Conservation (phyloP, 2,329 filamentous ascomycete genomes). For the Cryphonectria parasitica region DNA sequence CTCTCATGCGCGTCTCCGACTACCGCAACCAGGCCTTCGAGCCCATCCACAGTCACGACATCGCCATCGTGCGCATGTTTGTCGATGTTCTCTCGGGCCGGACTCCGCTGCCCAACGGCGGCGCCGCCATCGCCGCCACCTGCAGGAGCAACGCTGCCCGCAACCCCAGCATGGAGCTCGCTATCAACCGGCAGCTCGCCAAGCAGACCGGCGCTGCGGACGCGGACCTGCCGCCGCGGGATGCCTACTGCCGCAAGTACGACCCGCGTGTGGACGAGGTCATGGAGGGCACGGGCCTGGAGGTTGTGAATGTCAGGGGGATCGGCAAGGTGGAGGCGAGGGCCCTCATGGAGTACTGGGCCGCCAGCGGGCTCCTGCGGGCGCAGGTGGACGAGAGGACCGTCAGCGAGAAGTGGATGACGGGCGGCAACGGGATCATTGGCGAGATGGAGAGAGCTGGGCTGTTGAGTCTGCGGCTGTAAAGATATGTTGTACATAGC, state of each 20-base stretch:
- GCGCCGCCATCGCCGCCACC: constrained; percentile 75
- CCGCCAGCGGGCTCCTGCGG: constrained; percentile 78
- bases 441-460: constrained; percentile 80
- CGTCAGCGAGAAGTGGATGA: constrained; percentile 81
- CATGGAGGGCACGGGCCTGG: constrained; percentile 48
- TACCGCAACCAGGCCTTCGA: constrained; percentile 76
- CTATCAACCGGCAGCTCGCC: constrained; percentile 61
- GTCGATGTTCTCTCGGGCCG: constrained; percentile 69
- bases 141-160: constrained; percentile 71
- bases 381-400: constrained; percentile 69
- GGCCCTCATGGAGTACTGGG: constrained; percentile 90
- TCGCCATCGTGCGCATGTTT: constrained; percentile 77
- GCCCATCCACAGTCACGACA: constrained; percentile 82
- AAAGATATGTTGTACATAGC: not conserved
- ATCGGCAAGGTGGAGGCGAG: constrained; percentile 76
- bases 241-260: constrained; percentile 61
- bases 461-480: constrained; percentile 54
- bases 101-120: constrained; percentile 68
- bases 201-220: constrained; percentile 38
- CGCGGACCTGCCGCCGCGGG: constrained; percentile 40
- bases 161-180: constrained; percentile 69
- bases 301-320: constrained; percentile 64
- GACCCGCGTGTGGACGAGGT: constrained; percentile 60
- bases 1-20: constrained; percentile 77
- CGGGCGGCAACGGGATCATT: constrained; percentile 79